Conservation (phyloP, 768 basidiomycete species). For the Psilocybe cyanescens region DNA sequence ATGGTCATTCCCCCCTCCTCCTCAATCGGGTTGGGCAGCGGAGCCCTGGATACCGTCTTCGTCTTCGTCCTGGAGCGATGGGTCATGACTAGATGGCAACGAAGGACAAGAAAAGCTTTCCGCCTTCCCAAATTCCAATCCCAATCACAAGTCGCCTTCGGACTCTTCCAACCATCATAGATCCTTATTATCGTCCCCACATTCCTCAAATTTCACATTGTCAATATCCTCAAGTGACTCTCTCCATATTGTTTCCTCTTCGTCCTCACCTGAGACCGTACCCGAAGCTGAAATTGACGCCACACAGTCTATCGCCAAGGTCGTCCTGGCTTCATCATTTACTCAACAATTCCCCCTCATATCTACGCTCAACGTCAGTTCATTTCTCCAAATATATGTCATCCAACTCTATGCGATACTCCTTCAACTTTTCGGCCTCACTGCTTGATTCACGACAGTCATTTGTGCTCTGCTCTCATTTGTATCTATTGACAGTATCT, state of each 20-base stretch:
- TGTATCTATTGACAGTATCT: neutral
- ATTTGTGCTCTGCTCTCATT: neutral
- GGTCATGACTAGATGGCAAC: constrained; percentile 24
- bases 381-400: constrained; percentile 45
- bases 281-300: neutral
- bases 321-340: constrained; percentile 14
- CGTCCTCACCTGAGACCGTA: neutral
- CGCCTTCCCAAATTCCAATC: neutral
- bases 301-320: neutral
- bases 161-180: too few species aligned
- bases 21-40: neutral
- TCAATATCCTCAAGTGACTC: neutral
- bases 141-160: neutral
- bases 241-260: neutral
- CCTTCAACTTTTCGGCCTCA: constrained; percentile 28
- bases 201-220: neutral
- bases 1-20: neutral
- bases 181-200: neutral
- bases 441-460: neutral
- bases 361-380: constrained; percentile 22
- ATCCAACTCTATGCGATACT: constrained; percentile 46
- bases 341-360: constrained; percentile 31
- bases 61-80: constrained; percentile 15
- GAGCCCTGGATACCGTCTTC: neutral
- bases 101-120: neutral